A percentile compares a stretch with the other conserved stretches of the same genome.
Conservation (phyloP, 2,329 filamentous ascomycete species). For the Thyridium curvatum region DNA sequence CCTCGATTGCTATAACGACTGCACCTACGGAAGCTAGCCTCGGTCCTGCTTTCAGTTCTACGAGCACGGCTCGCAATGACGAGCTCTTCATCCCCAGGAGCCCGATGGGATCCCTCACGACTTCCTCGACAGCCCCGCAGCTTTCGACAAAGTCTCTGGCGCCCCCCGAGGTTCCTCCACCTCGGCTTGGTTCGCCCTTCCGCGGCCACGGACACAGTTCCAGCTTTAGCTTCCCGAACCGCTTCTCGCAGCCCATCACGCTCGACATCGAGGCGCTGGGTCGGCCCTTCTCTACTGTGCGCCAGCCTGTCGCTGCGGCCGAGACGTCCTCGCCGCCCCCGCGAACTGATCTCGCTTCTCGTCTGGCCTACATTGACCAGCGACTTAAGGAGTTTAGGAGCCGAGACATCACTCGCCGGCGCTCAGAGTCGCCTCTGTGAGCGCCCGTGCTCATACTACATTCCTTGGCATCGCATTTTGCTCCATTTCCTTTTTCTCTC, state of each 20-base stretch:
- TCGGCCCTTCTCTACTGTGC: conserved; percentile 50
- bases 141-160: conserved; percentile 13
- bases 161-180: conserved; percentile 28
- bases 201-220: conserved; percentile 29
- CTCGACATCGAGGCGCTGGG: conserved; percentile 38
- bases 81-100: conserved; percentile 31
- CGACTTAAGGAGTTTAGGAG: conserved; percentile 48
- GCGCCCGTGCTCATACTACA: conserved; percentile 10
- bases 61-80: conserved; percentile 22
- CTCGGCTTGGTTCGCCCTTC: conserved; percentile 55
- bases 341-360: conserved; percentile 39
- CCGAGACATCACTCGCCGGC: conserved; percentile 30
- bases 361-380: conserved; percentile 52
- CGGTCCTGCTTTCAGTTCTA: conserved; percentile 25
- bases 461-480: conserved; percentile 2
- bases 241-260: conserved; percentile 39
- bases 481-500: conserved; percentile 11
- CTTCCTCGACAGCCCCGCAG: conserved; percentile 18
- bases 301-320: conserved; percentile 22
- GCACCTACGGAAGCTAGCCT: conserved; percentile 8
- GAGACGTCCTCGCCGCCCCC: conserved; percentile 12
- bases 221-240: conserved; percentile 56
- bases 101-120: conserved; percentile 18
- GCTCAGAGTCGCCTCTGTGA: conserved; percentile 45
- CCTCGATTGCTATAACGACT: conserved; percentile 18